A percentile compares a stretch with the other conserved stretches of the same genome.
These are phyloP conservation scores for Phytophthora meadii DNA, from an alignment of 352 stramenopile genomes.

Conservation along the genomic window DNA sequence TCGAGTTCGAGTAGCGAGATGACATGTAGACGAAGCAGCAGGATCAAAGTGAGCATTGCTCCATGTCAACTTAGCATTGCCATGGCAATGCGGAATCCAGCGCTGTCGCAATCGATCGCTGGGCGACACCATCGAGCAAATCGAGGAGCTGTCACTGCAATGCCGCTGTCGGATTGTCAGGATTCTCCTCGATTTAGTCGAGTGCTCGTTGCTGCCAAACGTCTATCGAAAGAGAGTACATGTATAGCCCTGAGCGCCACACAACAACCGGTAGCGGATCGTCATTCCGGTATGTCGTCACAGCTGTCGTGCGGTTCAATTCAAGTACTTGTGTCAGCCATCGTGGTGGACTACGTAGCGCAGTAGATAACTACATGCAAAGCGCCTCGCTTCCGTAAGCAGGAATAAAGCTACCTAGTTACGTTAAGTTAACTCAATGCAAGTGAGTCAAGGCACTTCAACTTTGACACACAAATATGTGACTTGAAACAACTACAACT, in stretches of 20 bases:
- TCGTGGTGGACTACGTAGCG: slow-evolving; percentile 1
- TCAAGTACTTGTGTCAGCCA: slow-evolving; percentile 2
- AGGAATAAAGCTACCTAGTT: no score
- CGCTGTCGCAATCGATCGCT: slow-evolving; percentile 7
- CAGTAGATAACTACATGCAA: background rate
- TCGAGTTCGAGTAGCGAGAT: slow-evolving; percentile 22
- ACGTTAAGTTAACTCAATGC: background rate
- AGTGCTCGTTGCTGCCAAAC: slow-evolving; percentile 12
- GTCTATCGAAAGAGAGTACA: slow-evolving; percentile 10
- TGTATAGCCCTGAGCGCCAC: background rate
- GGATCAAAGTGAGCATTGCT: background rate
- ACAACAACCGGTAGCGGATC: slow-evolving; percentile 6
- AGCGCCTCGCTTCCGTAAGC: background rate
- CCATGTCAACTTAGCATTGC: background rate
- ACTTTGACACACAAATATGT: slow-evolving; percentile 11
- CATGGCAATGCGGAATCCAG: slow-evolving; percentile 8
- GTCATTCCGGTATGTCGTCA: slow-evolving; percentile 6
- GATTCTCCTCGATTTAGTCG: slow-evolving; percentile 14
- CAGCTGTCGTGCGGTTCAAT: slow-evolving; percentile 14
- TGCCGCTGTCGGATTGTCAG: slow-evolving; percentile 15
- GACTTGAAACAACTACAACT: slow-evolving; percentile 3
- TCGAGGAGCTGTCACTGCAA: slow-evolving; percentile 4
- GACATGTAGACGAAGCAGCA: slow-evolving; percentile 14
- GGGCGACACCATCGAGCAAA: slow-evolving; percentile 10
- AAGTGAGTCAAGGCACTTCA: slow-evolving; percentile 18